Conservation (phyloP, 2,329 filamentous ascomycete genomes). For the Trichoderma semiorbis region DNA sequence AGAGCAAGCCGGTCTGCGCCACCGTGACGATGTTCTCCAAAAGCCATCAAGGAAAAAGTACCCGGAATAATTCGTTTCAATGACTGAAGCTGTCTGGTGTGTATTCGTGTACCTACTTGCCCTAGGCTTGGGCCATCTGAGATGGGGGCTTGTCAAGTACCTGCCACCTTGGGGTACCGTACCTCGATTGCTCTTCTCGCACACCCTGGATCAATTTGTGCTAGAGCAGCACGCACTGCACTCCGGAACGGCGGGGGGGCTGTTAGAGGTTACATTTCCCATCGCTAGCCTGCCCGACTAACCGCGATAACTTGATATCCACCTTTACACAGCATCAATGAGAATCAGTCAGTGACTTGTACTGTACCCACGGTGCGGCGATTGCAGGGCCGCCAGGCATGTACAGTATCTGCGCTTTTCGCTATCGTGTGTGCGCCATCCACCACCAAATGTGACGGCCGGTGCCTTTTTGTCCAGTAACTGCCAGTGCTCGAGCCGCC, state of each 20-base stretch:
- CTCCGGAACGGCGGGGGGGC: background rate
- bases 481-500: background rate
- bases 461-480: background rate
- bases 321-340: background rate
- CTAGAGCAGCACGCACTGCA: background rate
- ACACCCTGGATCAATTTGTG: background rate
- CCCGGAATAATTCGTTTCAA: background rate
- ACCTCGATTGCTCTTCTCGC: background rate
- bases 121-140: background rate
- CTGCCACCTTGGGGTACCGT: background rate
- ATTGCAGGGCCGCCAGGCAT: background rate
- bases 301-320: background rate
- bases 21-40: background rate
- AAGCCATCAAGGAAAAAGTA: background rate
- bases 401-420: background rate
- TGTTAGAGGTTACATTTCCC: background rate
- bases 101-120: background rate
- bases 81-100: background rate
- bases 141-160: background rate
- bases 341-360: too few species aligned
- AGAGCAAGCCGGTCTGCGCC: slow-evolving; percentile 6
- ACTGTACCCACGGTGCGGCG: too few species aligned
- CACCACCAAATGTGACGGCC: background rate
- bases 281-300: background rate
- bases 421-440: background rate